Evolutionary conservation across 176 grass and related monocot species (phyloP).

Genomic region (Hordeum marinum): DNA sequence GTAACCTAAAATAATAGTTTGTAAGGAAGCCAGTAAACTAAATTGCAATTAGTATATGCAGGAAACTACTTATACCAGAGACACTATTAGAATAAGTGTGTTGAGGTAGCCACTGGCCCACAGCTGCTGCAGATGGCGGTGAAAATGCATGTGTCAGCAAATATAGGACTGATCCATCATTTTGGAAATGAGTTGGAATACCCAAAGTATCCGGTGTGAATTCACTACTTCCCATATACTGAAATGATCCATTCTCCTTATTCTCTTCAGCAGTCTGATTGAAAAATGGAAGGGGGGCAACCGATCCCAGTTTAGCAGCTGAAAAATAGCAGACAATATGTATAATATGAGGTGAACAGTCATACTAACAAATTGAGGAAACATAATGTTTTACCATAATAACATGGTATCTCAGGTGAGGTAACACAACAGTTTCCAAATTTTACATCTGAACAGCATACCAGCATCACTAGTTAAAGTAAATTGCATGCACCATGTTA

Average conservation of each 20-base stretch:
- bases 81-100: conserved; percentile 20
- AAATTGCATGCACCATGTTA: conserved; percentile 9
- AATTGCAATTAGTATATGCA: neutral
- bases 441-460: neutral
- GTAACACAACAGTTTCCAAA: conserved; percentile 8
- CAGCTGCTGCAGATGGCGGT: conserved; percentile 64
- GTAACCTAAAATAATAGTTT: conserved; percentile 25
- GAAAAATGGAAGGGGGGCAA: conserved; percentile 63
- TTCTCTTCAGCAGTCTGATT: conserved; percentile 36
- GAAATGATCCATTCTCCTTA: conserved; percentile 34
- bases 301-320: conserved; percentile 45
- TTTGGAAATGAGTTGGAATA: conserved; percentile 85
- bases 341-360: neutral
- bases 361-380: neutral
- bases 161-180: conserved; percentile 79
- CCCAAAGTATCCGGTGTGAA: conserved; percentile 48
- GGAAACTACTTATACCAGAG: conserved; percentile 27
- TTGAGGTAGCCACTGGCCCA: conserved; percentile 57
- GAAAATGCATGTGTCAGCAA: conserved; percentile 65
- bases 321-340: conserved; percentile 32
- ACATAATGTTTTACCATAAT: neutral
- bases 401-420: neutral
- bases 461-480: neutral
- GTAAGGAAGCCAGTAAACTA: neutral
- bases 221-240: conserved; percentile 24